Percentiles rank a stretch among this genome's conserved stretches.
These are phyloP conservation scores for Termitomyces sp. DNA, from an alignment of 1,284 basidiomycete genomes.

Conservation along the genomic window DNA sequence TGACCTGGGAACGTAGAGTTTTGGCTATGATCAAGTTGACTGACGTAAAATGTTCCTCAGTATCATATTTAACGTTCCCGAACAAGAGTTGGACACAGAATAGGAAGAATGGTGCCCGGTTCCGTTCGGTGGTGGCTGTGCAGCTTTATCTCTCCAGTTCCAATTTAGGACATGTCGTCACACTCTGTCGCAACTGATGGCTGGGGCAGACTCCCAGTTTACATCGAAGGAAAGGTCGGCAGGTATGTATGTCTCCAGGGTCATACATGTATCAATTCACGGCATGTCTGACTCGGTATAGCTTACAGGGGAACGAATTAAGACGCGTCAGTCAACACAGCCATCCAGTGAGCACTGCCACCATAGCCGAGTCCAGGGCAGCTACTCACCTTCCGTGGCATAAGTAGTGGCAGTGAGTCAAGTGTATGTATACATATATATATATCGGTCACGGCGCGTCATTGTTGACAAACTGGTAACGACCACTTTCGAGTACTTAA, in stretches of 20 bases:
- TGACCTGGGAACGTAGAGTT: background rate
- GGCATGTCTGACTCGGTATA: constrained; percentile 12
- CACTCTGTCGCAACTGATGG: background rate
- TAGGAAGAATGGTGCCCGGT: background rate
- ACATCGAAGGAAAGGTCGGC: constrained; percentile 1
- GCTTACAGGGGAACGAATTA: constrained; percentile 3
- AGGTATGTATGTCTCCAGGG: constrained; percentile 6
- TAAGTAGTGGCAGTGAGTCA: constrained; percentile 9
- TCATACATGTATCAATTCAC: constrained; percentile 6
- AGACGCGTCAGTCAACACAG: background rate
- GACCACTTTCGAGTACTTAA: background rate
- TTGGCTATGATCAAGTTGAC: background rate
- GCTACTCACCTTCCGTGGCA: background rate
- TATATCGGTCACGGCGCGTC: constrained; percentile 13
- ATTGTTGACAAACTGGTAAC: constrained; percentile 1
- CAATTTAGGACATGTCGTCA: background rate
- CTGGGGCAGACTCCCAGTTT: background rate
- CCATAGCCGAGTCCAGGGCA: background rate
- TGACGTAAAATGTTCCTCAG: background rate
- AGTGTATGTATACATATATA: constrained; percentile 3
- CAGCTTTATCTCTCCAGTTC: background rate
- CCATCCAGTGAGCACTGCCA: constrained; percentile 8
- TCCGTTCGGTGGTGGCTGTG: constrained; percentile 9
- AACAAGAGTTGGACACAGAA: background rate
- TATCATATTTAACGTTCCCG: background rate